phyloP scores from a whole-genome alignment of 2,329 filamentous ascomycete species.

The Colletotrichum kahawae region DNA sequence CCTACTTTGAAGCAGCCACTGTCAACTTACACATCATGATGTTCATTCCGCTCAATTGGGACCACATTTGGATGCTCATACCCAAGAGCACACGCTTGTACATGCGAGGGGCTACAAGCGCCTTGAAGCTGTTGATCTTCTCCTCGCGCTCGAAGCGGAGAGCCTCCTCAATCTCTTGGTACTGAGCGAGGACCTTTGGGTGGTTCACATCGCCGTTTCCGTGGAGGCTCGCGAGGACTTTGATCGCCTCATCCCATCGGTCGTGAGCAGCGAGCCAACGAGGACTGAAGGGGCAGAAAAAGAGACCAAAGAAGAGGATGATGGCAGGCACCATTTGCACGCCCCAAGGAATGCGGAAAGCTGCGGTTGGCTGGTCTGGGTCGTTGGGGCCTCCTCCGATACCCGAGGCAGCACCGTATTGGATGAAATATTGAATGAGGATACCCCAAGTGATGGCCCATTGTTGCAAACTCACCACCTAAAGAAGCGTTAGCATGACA shows the following conservation, averaged over 20 bases:
- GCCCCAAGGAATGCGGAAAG: conserved; percentile 68
- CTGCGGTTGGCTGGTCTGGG: conserved; percentile 53
- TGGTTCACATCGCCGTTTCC: conserved; percentile 60
- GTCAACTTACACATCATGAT: conserved; percentile 54
- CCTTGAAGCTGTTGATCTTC: conserved; percentile 51
- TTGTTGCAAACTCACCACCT: conserved; percentile 55
- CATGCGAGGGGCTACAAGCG: conserved; percentile 55
- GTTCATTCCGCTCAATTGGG: conserved; percentile 65
- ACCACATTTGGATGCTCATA: conserved; percentile 65
- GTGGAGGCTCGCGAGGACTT: conserved; percentile 63
- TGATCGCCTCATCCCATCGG: conserved; percentile 68
- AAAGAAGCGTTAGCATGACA: not conserved
- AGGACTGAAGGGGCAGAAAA: conserved; percentile 69
- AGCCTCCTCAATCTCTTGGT: conserved; percentile 63
- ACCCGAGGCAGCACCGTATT: conserved; percentile 63
- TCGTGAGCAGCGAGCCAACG: conserved; percentile 74
- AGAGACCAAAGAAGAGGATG: conserved; percentile 58
- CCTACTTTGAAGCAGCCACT: not conserved
- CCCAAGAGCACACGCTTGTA: conserved; percentile 62
- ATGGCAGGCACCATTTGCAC: conserved; percentile 62
- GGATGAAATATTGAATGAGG: conserved; percentile 69
- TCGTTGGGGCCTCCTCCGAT: conserved; percentile 55
- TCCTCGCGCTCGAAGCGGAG: conserved; percentile 59
- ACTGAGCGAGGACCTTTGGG: conserved; percentile 67
- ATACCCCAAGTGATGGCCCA: conserved; percentile 77